A percentile compares a stretch with the other conserved stretches of the same genome.
Conservation (phyloP, 2,329 filamentous ascomycete genomes). For the Curvularia spicifera region DNA sequence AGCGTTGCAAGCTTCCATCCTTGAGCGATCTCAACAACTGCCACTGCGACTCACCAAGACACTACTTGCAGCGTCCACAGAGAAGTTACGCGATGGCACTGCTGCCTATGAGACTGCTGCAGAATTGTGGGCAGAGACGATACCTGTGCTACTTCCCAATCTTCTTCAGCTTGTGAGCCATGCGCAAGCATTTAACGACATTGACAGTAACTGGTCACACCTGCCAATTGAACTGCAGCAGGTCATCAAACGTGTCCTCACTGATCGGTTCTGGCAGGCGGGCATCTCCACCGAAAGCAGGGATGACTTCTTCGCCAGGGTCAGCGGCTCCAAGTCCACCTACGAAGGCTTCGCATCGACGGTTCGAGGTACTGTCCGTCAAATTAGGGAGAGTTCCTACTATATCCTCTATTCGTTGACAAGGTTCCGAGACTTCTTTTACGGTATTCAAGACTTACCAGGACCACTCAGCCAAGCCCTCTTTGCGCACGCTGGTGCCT, state of each 20-base stretch:
- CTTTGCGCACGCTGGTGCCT: conserved; percentile 78
- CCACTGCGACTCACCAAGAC: conserved; percentile 89
- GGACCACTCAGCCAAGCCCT: conserved; percentile 82
- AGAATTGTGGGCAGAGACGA: conserved; percentile 81
- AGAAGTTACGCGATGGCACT: conserved; percentile 79
- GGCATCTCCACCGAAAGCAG: conserved; percentile 95
- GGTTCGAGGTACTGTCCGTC: conserved; percentile 84
- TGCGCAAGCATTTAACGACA: conserved; percentile 90
- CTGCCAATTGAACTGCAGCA: conserved; percentile 76
- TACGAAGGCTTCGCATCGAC: conserved; percentile 94
- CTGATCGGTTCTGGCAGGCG: conserved; percentile 97
- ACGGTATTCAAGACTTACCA: conserved; percentile 84
- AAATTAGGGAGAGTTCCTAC: conserved; percentile 91
- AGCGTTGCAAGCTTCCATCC: conserved; percentile 77
- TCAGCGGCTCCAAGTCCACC: conserved; percentile 85
- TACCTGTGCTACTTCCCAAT: conserved; percentile 83
- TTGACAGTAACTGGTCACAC: conserved; percentile 75
- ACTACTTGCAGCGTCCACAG: conserved; percentile 89
- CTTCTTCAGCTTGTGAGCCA: conserved; percentile 85
- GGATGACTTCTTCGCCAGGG: conserved; percentile 93
- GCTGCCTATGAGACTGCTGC: conserved; percentile 76
- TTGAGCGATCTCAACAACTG: conserved; percentile 75
- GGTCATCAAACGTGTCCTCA: conserved; percentile 82
- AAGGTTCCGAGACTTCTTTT: conserved; percentile 84
- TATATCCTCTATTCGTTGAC: conserved; percentile 95